These are phyloP conservation scores for Pyrenula massariospora DNA, from an alignment of 495 filamentous ascomycete genomes.

Conservation along the genomic window DNA sequence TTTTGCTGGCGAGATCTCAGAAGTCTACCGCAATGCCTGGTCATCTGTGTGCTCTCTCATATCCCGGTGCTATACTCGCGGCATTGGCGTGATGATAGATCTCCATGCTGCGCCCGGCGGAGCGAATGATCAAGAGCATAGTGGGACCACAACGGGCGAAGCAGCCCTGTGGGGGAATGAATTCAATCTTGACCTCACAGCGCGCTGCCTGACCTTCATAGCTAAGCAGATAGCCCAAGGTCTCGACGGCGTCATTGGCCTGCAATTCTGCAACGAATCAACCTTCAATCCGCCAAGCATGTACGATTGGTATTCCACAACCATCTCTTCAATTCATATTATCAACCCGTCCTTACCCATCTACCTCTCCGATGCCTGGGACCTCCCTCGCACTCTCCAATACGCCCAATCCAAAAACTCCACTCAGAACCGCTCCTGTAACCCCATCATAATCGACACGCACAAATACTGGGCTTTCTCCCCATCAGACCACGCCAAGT, in stretches of 20 bases:
- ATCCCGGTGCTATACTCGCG: conserved; percentile 19
- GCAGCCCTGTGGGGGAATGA: conserved; percentile 30
- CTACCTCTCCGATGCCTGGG: conserved; percentile 44
- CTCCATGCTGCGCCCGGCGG: conserved; percentile 45
- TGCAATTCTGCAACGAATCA: conserved; percentile 43
- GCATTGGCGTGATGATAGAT: conserved; percentile 41
- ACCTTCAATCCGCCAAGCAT: conserved; percentile 25
- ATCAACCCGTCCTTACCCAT: conserved; percentile 37
- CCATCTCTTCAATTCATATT: conserved; percentile 23
- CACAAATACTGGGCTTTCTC: conserved; percentile 43
- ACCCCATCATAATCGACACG: conserved; percentile 40
- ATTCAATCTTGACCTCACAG: conserved; percentile 20
- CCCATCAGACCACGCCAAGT: conserved; percentile 26
- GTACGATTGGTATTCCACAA: conserved; percentile 40
- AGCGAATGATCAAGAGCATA: conserved; percentile 35
- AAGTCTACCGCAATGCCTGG: conserved; percentile 41
- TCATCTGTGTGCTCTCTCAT: conserved; percentile 25
- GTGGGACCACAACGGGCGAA: conserved; percentile 30
- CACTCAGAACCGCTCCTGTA: conserved; percentile 5
- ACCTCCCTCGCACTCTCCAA: conserved; percentile 22
- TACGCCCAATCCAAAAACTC: conserved; percentile 17
- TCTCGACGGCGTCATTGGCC: conserved; percentile 32
- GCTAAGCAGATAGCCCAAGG: conserved; percentile 20
- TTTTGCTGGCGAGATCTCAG: conserved; percentile 24
- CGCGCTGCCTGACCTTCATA: conserved; percentile 28